Evolutionary conservation across 768 basidiomycete genomes (phyloP).

Genomic region (Trichaptum fuscoviolaceum): DNA sequence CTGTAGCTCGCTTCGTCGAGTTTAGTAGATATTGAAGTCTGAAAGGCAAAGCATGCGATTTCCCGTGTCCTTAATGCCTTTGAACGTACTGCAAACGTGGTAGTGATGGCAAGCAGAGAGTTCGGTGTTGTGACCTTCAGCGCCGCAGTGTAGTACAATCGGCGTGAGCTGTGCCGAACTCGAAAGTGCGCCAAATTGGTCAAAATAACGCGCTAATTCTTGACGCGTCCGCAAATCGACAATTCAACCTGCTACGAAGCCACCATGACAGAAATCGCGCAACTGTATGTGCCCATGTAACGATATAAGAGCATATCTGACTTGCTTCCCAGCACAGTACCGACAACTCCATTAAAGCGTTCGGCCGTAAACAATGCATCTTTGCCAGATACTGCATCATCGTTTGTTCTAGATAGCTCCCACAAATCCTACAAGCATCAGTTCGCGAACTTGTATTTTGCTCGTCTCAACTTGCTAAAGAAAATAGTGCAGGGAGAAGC

Average conservation of each 20-base stretch:
- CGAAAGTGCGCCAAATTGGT: not conserved
- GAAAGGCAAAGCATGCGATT: not conserved
- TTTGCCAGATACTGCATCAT: slow-evolving; percentile 26
- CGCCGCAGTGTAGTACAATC: not conserved
- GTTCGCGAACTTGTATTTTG: slow-evolving; percentile 71
- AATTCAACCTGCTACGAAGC: not conserved
- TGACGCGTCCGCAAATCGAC: not conserved
- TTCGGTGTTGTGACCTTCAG: not conserved
- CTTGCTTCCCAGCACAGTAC: slow-evolving; percentile 16
- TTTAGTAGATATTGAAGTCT: not conserved
- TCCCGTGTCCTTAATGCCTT: not conserved
- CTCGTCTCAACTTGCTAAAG: slow-evolving; percentile 46
- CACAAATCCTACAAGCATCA: slow-evolving; percentile 59
- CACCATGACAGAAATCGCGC: not conserved
- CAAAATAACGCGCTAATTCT: not conserved
- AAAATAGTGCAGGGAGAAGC: slow-evolving; percentile 46
- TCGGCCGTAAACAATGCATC: slow-evolving; percentile 20
- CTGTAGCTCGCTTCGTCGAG: not conserved
- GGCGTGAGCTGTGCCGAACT: not conserved
- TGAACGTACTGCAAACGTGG: not conserved
- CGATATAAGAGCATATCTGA: not conserved
- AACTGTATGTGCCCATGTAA: not conserved
- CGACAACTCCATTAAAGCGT: slow-evolving; percentile 22
- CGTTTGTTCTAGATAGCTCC: slow-evolving; percentile 37
- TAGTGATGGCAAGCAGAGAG: not conserved